Evolutionary conservation across 495 filamentous ascomycete species (phyloP).

Genomic region (Aspergillus mulundensis): DNA sequence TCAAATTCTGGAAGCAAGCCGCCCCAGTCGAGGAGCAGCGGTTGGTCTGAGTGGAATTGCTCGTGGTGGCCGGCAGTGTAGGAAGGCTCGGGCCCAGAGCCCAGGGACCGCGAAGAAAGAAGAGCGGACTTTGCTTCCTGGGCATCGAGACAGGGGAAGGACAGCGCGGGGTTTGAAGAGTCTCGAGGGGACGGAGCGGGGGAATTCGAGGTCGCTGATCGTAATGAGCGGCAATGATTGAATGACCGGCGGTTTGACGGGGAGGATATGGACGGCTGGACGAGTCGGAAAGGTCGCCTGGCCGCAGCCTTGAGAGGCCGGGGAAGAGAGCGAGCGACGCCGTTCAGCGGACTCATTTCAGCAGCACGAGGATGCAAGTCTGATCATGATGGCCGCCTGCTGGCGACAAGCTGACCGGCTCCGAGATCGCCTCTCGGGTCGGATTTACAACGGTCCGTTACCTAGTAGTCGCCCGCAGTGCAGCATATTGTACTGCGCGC

Average conservation of each 20-base stretch:
- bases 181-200: conserved; percentile 21
- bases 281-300: not conserved
- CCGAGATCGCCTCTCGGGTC: not conserved
- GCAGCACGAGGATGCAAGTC: not conserved
- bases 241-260: not conserved
- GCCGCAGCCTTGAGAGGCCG: not conserved
- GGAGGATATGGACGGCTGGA: not conserved
- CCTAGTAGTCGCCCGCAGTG: not conserved
- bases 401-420: not conserved
- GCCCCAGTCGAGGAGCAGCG: conserved; percentile 88
- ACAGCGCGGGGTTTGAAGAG: conserved; percentile 83
- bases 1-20: conserved; percentile 81
- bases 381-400: not conserved
- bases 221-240: not conserved
- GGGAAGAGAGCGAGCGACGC: conserved; percentile 1
- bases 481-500: too few species aligned
- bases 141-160: conserved; percentile 93
- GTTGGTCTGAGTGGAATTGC: conserved; percentile 65
- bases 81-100: conserved; percentile 82
- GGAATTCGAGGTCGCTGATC: conserved; percentile 18
- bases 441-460: not conserved
- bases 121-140: conserved; percentile 78
- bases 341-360: not conserved
- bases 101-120: conserved; percentile 67
- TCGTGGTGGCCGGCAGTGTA: conserved; percentile 85